Conservation (phyloP, 2,329 filamentous ascomycete genomes). For the Venturia oleaginea region DNA sequence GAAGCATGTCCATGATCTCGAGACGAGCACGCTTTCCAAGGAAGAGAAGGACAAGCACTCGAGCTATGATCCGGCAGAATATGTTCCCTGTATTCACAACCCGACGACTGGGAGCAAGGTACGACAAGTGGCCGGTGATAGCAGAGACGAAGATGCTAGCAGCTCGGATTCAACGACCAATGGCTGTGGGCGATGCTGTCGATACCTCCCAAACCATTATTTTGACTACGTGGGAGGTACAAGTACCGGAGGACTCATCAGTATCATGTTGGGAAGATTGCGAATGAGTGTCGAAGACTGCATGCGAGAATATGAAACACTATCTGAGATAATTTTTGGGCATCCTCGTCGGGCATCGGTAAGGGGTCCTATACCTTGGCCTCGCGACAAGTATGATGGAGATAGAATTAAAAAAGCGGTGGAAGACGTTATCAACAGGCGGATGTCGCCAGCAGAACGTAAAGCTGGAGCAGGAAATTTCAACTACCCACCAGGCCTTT, state of each 20-base stretch:
- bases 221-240: slow-evolving; percentile 15
- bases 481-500: neutral
- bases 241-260: slow-evolving; percentile 14
- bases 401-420: neutral
- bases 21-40: neutral
- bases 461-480: neutral
- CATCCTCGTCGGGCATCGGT: neutral
- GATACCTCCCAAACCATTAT: slow-evolving; percentile 11
- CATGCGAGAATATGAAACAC: slow-evolving; percentile 3
- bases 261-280: slow-evolving; percentile 15
- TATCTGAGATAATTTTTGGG: slow-evolving; percentile 8
- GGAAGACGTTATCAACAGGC: neutral
- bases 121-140: neutral
- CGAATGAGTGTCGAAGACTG: slow-evolving; percentile 10
- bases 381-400: neutral
- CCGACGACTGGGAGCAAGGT: too few species aligned
- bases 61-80: neutral
- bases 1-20: neutral
- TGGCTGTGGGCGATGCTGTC: neutral
- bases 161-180: too few species aligned
- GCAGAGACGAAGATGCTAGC: slow-evolving; percentile 3
- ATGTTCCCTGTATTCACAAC: neutral
- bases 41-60: neutral
- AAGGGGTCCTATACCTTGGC: neutral
- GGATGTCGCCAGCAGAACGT: neutral